Evolutionary conservation across 306 rosid species (phyloP), one percentile per base, ranked within the genome.

Genomic region (Castanospermum australe): DNA sequence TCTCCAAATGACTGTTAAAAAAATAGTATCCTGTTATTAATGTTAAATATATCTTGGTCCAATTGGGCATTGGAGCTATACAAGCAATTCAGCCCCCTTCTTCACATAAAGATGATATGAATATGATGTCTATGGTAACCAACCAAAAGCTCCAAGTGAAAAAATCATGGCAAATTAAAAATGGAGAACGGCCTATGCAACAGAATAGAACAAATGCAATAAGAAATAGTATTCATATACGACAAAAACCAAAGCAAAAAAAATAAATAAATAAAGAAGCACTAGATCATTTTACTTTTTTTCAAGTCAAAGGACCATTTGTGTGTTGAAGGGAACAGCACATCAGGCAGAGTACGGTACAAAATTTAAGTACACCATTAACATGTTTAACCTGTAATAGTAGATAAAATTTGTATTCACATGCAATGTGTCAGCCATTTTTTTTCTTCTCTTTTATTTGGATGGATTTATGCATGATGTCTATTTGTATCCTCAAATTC

Each of bases 401-500:
- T 71, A 60, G 42, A 61, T 45, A 36, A 79, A 69, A 36, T 61
- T 47, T 25, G 45, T 71, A 50, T 44, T 78, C 36, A 18, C 30
- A 57, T 55, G 36, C 72, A 33, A 28, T 9, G 59, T 22, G 48
- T 61, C 56, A 78, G 51, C 62, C 36, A 61, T 32, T 59, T 24
- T 35, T 35, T 79, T 11, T 50, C 22, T 24, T 10, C 36, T 17
- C 39, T 14, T 59, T 36, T 63, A 24, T 52, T 36, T 24, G 35
- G 41, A 50, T 45, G 32, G 35, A 52, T 72, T 71, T 52, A n/a
- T 42, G 50, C 7, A 42, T 41, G 32, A 74, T 32, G 24, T 15
- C 17, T 42, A 66, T 18, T 17, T 8, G 42, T 20, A 30, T 17
- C 38, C 54, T 44, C 63, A 66, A 73, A 45, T 64, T 8, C 28